These are phyloP conservation scores for Kuraishia capsulata DNA, from an alignment of 805 yeast species.

Conservation along the genomic window DNA sequence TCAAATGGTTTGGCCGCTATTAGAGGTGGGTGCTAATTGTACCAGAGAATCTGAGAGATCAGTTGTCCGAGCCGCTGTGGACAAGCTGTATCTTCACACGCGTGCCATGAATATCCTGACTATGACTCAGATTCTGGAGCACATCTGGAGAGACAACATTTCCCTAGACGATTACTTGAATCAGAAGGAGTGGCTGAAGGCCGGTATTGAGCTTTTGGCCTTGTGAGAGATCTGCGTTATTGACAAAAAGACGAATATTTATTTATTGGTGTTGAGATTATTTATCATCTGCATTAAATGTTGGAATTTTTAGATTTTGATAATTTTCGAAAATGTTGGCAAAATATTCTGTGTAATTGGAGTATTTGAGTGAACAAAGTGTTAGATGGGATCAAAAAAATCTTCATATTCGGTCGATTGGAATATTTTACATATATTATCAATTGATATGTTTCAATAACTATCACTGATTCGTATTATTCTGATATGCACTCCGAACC, in stretches of 20 bases:
- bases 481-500: too few species aligned
- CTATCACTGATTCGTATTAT: too few species aligned
- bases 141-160: conserved; percentile 27
- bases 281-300: too few species aligned
- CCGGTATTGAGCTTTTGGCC: conserved; percentile 35
- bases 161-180: conserved; percentile 27
- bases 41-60: conserved; percentile 19
- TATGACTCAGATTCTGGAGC: conserved; percentile 23
- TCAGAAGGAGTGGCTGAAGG: conserved; percentile 28
- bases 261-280: too few species aligned
- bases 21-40: conserved; percentile 34
- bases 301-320: too few species aligned
- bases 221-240: conserved; percentile 9
- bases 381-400: too few species aligned
- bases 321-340: too few species aligned
- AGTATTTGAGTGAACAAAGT: too few species aligned
- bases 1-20: conserved; percentile 46
- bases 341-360: too few species aligned
- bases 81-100: conserved; percentile 22
- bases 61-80: conserved; percentile 18
- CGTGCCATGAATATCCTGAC: conserved; percentile 33
- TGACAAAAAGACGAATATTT: not conserved
- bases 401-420: too few species aligned
- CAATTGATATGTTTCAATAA: too few species aligned
- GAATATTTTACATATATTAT: too few species aligned